Evolutionary conservation across 169 alveolate genomes (phyloP), one percentile per base, ranked within the genome.

Genomic region (Plasmodium relictum): DNA sequence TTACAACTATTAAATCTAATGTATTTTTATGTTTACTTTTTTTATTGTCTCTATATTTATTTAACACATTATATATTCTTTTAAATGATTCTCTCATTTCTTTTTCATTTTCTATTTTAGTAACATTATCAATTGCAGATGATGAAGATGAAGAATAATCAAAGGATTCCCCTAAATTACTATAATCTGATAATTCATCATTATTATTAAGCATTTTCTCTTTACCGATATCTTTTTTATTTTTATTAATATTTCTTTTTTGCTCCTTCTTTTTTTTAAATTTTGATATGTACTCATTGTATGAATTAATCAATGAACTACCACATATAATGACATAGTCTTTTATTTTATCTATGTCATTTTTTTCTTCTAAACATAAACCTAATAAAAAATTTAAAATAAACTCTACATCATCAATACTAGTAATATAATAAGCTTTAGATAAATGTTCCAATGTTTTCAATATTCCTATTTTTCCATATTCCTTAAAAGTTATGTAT

Each of bases 341-440:
- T n/a, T 86, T 86, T 41, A 71, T 71, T 45, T 86, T 86, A 37
- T 68, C 45, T 58, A 86, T 48, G 41, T 86, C 88, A 12, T 31
- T 20, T 56, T 86, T 86, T 44, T 86, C 88, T 71, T 86, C 92
- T 37, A 86, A 62, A 58, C 92, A 86, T 24, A 86, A 69, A 26
- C 92, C 92, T 72, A 86, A 26, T 18, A 86, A 63, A 86, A 86
- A 86, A 44, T 86, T 86, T 71, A 86, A 61, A 69, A 71, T 37
- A 56, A 86, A 71, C 45, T 69, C 87, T 4, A 86, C 87, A 86
- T 86, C 76, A 42, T 86, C 92, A 7, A 86, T 71, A 20, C 14
- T 16, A n/a, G 37, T 71, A 59, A 86, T 65, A 71, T 31, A 61
- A 52, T 86, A 50, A 0, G 58, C 22, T 42, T 71, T 71, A 0